phyloP scores from a whole-genome alignment of 345 rosid species.

The Barbarea vulgaris region DNA sequence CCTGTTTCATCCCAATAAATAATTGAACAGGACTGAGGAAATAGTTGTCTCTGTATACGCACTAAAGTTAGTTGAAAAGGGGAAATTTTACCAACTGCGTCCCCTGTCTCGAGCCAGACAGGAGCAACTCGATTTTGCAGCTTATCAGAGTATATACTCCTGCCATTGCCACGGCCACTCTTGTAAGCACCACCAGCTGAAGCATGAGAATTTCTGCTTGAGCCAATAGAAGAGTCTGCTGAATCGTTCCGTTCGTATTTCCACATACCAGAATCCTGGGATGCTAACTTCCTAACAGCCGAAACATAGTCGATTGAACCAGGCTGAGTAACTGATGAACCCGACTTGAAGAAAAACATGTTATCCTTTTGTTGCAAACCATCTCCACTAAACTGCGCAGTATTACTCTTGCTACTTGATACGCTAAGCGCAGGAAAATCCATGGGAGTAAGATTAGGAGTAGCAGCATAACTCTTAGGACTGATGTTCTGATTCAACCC shows the following conservation, averaged over 20 bases:
- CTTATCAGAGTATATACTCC: conserved; percentile 68
- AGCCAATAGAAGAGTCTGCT: conserved; percentile 69
- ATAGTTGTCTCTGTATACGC: background rate
- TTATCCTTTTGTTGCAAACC: conserved; percentile 78
- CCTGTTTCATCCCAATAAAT: conserved; percentile 64
- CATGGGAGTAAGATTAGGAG: conserved; percentile 69
- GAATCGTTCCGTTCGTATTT: conserved; percentile 81
- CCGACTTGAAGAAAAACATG: conserved; percentile 69
- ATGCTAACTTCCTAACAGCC: conserved; percentile 85
- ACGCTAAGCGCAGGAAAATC: conserved; percentile 85
- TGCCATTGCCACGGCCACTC: conserved; percentile 72
- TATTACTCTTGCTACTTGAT: conserved; percentile 57
- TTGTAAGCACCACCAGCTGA: conserved; percentile 55
- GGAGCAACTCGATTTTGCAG: conserved; percentile 73
- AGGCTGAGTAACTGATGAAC: conserved; percentile 56
- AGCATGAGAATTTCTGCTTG: conserved; percentile 74
- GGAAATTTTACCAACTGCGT: conserved; percentile 86
- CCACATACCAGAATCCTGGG: conserved; percentile 84
- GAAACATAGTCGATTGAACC: conserved; percentile 83
- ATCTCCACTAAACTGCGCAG: conserved; percentile 67
- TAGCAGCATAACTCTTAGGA: conserved; percentile 60
- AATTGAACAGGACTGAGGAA: conserved; percentile 24
- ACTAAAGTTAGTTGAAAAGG: conserved; percentile 20
- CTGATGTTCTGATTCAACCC: conserved; percentile 68
- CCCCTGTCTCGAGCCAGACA: conserved; percentile 97